Percentiles rank a stretch among this genome's conserved stretches.
These are phyloP conservation scores for Sarcodon sp. DNA, from an alignment of 768 basidiomycete genomes.

Conservation along the genomic window DNA sequence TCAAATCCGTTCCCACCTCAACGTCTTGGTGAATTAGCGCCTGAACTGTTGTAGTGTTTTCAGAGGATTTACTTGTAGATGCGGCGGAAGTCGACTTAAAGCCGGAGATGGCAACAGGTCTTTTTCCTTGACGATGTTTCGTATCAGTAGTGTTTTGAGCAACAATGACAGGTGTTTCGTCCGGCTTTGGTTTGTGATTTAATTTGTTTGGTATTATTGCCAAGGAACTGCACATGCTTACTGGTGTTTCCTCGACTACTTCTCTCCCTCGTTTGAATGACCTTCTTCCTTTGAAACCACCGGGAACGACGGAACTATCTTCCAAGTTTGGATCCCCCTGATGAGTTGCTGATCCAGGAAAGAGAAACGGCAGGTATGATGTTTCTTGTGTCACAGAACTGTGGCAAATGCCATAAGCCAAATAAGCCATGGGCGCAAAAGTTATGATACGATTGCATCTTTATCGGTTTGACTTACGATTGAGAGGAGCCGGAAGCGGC, in stretches of 20 bases:
- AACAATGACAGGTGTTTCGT: neutral
- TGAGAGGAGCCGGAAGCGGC: constrained; percentile 4
- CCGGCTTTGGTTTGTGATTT: neutral
- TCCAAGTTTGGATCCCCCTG: constrained; percentile 4
- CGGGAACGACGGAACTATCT: constrained; percentile 2
- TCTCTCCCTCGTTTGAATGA: constrained; percentile 37
- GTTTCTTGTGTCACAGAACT: constrained; percentile 34
- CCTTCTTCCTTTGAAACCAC: constrained; percentile 33
- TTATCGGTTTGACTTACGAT: constrained; percentile 4
- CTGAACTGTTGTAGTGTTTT: constrained; percentile 10
- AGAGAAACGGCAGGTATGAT: constrained; percentile 58
- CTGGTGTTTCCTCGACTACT: constrained; percentile 9
- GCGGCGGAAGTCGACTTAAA: constrained; percentile 10
- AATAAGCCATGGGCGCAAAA: neutral
- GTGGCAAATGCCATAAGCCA: constrained; percentile 6
- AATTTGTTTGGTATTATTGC: neutral
- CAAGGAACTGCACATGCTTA: no score
- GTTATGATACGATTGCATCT: constrained; percentile 1
- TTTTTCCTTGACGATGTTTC: constrained; percentile 3
- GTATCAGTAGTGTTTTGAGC: constrained; percentile 1
- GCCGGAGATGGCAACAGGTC: constrained; percentile 12
- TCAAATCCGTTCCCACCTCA: constrained; percentile 1
- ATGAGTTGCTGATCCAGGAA: constrained; percentile 22
- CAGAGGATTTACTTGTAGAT: constrained; percentile 6
- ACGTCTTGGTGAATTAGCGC: constrained; percentile 12